Base-by-base conservation (phyloP, 2,329 filamentous ascomycete genomes). In the Fusarium nelsonii region DNA sequence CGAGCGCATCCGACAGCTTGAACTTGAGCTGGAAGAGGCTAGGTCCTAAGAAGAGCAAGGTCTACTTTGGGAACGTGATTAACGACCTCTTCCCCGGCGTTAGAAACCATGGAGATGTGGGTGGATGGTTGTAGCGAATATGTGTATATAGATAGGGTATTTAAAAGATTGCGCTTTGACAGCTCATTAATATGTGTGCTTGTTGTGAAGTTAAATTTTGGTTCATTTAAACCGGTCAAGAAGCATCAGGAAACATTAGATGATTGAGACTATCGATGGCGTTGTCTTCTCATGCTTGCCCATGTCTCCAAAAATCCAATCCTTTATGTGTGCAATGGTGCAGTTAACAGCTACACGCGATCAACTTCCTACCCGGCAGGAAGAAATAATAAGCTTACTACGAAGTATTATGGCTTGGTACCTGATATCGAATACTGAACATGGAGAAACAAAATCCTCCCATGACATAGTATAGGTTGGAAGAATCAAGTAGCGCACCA, bases 1-100 rank as follows among this genome's bases (percentile, higher is more conserved):
- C 77, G 88, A 91, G 80, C 83, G 88, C 50, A 91, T 91, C 75
- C 82, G 89, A 68, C 88, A 90, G 78, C 77, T 91, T 61, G 89
- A 91, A 80, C 81, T 91, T 52, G 89, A 91, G 78, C 80, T 91
- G 37, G 89, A 91, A 76, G 86, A 87, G 76, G 84, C 87, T 23
- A 82, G 87, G 71, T 90, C 88, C 69, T 90, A 75, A 76, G 70
- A 36, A 26, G 5, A 58, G 7, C 34, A 54, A 15, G 12, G 30
- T 40, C 46, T 45, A n/a, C 58, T 33, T 48, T 50, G 26, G 36
- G 37, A 46, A 50, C 34, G 53, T 51, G 44, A 51, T 41, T 52
- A 36, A 26, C 48, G 62, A 43, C 23, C 49, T 48, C 39, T 54
- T 46, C 32, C 40, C 48, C 12, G 20, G 33, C 20, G 18, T 70